Percentiles rank a stretch among this genome's conserved stretches.
Conservation (phyloP, 805 yeast genomes). For the Ogataea paraovalis region DNA sequence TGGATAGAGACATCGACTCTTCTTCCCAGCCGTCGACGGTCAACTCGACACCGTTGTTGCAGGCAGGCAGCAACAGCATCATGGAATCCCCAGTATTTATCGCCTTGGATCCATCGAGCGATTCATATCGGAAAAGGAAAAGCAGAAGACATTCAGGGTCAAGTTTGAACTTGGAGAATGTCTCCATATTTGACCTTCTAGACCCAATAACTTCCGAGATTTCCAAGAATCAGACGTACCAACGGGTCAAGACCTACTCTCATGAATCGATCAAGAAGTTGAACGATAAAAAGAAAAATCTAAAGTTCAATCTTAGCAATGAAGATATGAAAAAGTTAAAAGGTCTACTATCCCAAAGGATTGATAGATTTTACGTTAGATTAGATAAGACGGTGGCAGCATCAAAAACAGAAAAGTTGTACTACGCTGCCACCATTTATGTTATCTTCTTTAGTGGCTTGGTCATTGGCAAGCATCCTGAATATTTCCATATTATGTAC, state of each 20-base stretch:
- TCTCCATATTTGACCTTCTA: conserved; percentile 28
- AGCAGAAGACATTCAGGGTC: conserved; percentile 19
- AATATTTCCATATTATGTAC: conserved; percentile 72
- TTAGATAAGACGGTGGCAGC: conserved; percentile 36
- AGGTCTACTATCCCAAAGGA: conserved; percentile 20
- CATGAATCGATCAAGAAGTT: conserved; percentile 19
- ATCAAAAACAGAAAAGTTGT: conserved; percentile 66
- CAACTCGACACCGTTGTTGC: conserved; percentile 8
- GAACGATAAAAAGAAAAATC: conserved; percentile 24
- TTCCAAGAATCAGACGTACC: conserved; percentile 23
- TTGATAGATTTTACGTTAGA: conserved; percentile 37
- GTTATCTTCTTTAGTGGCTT: conserved; percentile 69
- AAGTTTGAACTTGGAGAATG: conserved; percentile 21
- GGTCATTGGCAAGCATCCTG: conserved; percentile 73
- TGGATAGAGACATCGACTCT: conserved; percentile 1
- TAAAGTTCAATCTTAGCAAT: conserved; percentile 23
- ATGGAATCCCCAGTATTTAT: conserved; percentile 12
- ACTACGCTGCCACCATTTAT: conserved; percentile 71
- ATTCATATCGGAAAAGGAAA: conserved; percentile 4
- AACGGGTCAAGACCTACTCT: conserved; percentile 26
- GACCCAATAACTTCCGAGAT: conserved; percentile 29
- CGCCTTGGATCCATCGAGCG: conserved; percentile 7
- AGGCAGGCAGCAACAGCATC: neutral
- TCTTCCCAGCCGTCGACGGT: conserved; percentile 9
- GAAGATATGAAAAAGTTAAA: conserved; percentile 29